A percentile compares a stretch with the other conserved stretches of the same genome.
Evolutionary conservation across 2,329 filamentous ascomycete genomes (phyloP).

Genomic region (Aphanocladium album): DNA sequence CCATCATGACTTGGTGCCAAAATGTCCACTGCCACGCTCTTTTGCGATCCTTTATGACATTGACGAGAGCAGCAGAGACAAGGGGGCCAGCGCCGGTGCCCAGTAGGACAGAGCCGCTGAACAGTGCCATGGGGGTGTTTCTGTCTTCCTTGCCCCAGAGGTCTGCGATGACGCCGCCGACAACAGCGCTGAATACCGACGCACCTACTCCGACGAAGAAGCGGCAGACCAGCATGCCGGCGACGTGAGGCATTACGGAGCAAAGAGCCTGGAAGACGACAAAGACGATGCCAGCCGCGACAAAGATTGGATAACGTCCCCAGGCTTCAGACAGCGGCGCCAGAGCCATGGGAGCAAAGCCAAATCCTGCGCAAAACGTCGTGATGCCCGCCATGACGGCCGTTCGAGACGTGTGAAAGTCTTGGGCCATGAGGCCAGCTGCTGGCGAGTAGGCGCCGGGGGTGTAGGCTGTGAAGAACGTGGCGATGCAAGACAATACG

Average conservation of each 20-base stretch:
- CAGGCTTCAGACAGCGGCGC: constrained; percentile 87
- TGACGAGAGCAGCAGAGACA: constrained; percentile 62
- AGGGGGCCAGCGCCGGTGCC: constrained; percentile 79
- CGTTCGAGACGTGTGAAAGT: constrained; percentile 61
- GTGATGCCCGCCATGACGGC: constrained; percentile 73
- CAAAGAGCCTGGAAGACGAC: constrained; percentile 67
- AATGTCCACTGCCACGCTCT: constrained; percentile 81
- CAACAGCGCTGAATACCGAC: constrained; percentile 79
- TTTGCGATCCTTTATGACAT: constrained; percentile 44
- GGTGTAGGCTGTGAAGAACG: constrained; percentile 71
- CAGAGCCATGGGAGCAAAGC: constrained; percentile 76
- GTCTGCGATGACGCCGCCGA: constrained; percentile 87
- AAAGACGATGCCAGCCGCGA: constrained; percentile 67
- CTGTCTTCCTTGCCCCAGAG: constrained; percentile 73
- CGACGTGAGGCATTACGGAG: constrained; percentile 63
- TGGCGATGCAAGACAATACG: constrained; percentile 69
- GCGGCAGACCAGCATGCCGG: constrained; percentile 69
- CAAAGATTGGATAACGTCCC: constrained; percentile 77
- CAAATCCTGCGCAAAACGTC: constrained; percentile 76
- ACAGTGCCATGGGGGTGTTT: constrained; percentile 87
- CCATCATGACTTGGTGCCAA: constrained; percentile 74
- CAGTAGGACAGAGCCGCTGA: constrained; percentile 70
- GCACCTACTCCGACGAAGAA: constrained; percentile 75
- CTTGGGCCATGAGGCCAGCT: constrained; percentile 55
- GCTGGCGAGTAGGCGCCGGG: constrained; percentile 77